Base-by-base conservation (phyloP, 495 filamentous ascomycete species). In the Penicillium nucicola region DNA sequence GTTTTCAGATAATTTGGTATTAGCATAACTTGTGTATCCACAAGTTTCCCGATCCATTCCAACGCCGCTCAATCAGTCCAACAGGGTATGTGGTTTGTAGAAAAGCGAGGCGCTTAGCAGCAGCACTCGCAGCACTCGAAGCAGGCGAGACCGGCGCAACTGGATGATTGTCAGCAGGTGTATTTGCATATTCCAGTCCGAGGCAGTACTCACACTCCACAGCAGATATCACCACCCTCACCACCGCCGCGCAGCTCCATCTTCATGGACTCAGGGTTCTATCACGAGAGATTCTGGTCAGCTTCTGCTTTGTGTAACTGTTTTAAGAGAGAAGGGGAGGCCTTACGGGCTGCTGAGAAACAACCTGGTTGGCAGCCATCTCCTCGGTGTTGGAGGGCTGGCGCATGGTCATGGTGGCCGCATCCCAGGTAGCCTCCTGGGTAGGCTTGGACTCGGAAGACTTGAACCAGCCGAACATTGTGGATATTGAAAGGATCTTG, bases 91-190 rank as follows among this genome's bases (percentile, higher is more conserved):
- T 1, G 19, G 23, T 28, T 25, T 32, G 19, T 22, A 20, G 14
- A 7, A 48, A 22, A 15, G 7, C 20, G 10, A 14, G 8, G n/a
- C 17, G 20, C 40, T 35, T 48, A 48, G 45, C 45, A 48, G 45
- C 45, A 48, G 36, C 45, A 48, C 25, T 48, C 45, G 23, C 45
- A 48, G 36, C 45, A 48, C n/a, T 48, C 45, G 28, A 48, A 40
- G 45, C 45, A 48, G 18, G 45, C 45, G 18, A 48, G 31, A 22
- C 45, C 45, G 2, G 45, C 45, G 36, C 45, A 48, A 13, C 45
- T 48, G 8, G 5, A 20, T n/a, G 6, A 2, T 9, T 3, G 14
- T 48, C 11, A 48, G 45, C 34, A 36, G 9, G 1, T 12, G 18
- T 11, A 8, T 46, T 15, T 5, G 17, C 7, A 12, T n/a, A 20